These are phyloP conservation scores for Leccinum variicolor DNA, from an alignment of 768 basidiomycete species.

Conservation along the genomic window DNA sequence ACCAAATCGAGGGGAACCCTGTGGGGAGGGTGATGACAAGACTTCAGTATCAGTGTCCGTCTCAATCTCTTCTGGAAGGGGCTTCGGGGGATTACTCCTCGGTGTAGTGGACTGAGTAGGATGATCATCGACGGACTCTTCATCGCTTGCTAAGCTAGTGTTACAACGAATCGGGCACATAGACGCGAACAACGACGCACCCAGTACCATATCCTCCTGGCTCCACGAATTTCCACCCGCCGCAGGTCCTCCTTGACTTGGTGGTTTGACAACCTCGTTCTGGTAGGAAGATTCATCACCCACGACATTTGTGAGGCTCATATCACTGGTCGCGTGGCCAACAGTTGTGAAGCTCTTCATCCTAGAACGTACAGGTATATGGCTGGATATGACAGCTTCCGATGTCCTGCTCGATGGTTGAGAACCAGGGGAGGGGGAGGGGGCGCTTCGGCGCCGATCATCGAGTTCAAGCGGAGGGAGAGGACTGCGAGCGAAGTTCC, in stretches of 20 bases:
- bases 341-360: conserved; percentile 27
- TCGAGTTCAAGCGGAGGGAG: conserved; percentile 43
- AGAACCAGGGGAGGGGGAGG: conserved; percentile 26
- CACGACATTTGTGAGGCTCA: conserved; percentile 22
- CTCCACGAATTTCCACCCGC: conserved; percentile 8
- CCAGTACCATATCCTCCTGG: conserved; percentile 18
- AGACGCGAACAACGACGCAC: conserved; percentile 11
- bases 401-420: conserved; percentile 26
- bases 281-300: conserved; percentile 22
- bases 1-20: conserved; percentile 14
- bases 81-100: conserved; percentile 16
- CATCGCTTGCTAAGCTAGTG: conserved; percentile 35
- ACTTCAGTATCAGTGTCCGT: conserved; percentile 28
- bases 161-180: not conserved
- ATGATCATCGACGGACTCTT: conserved; percentile 27
- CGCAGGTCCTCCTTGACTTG: conserved; percentile 22
- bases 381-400: conserved; percentile 29
- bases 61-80: conserved; percentile 14
- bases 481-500: conserved; percentile 37
- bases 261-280: conserved; percentile 28
- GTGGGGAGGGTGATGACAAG: conserved; percentile 22
- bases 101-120: conserved; percentile 27
- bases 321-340: conserved; percentile 16
- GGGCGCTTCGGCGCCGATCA: conserved; percentile 14
- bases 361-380: conserved; percentile 45